These are phyloP conservation scores for Arachis hypogaea DNA, from an alignment of 306 rosid genomes.

Conservation along the genomic window DNA sequence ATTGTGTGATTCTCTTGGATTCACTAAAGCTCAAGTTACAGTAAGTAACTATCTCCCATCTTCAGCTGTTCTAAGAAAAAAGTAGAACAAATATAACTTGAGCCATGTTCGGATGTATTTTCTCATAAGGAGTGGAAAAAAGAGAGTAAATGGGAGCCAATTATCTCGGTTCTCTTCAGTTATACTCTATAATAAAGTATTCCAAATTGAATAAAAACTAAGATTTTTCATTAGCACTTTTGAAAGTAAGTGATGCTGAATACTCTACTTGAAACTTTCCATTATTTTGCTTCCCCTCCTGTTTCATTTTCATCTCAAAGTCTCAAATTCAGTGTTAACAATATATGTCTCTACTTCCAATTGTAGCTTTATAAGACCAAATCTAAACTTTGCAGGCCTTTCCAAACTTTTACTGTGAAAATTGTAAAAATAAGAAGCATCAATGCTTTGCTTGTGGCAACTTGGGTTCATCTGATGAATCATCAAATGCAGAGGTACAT, in stretches of 20 bases:
- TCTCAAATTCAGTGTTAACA: constrained; percentile 30
- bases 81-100: neutral
- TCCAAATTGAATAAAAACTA: constrained; percentile 19
- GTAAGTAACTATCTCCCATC: constrained; percentile 40
- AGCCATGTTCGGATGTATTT: neutral
- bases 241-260: constrained; percentile 1
- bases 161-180: neutral
- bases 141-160: neutral
- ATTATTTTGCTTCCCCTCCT: neutral
- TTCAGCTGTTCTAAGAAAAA: constrained; percentile 7
- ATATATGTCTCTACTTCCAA: constrained; percentile 14
- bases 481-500: constrained; percentile 59
- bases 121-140: constrained; percentile 4
- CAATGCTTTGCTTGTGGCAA: constrained; percentile 73
- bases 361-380: constrained; percentile 22
- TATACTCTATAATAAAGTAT: neutral
- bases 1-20: constrained; percentile 63
- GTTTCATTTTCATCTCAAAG: constrained; percentile 15
- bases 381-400: constrained; percentile 52
- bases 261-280: constrained; percentile 7
- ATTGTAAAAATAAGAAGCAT: constrained; percentile 64
- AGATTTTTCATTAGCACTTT: constrained; percentile 13
- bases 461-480: constrained; percentile 68
- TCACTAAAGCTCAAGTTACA: constrained; percentile 41
- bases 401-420: constrained; percentile 56